phyloP scores from a whole-genome alignment of 2,329 filamentous ascomycete species.

The Pseudohalonectria lignicola region DNA sequence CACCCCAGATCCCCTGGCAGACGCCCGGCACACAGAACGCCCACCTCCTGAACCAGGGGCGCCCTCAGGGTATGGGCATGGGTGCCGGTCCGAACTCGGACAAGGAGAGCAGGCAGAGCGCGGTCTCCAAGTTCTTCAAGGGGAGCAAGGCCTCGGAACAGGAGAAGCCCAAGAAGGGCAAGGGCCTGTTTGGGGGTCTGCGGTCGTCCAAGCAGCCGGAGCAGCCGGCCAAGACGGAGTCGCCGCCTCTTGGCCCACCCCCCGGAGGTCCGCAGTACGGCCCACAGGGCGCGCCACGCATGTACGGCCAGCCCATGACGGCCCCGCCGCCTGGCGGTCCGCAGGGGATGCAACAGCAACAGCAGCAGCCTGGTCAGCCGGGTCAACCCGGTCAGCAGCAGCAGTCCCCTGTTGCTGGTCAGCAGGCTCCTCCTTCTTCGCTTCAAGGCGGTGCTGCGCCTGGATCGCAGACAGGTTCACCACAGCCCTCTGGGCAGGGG shows the following conservation, averaged over 20 bases:
- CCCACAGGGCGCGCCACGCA: conserved; percentile 2
- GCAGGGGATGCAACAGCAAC: conserved; percentile 6
- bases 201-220: conserved; percentile 13
- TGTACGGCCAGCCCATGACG: conserved; percentile 2
- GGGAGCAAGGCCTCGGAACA: conserved; percentile 6
- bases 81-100: too few species aligned
- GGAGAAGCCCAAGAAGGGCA: conserved; percentile 11
- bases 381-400: not conserved
- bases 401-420: not conserved
- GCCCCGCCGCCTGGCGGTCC: not conserved
- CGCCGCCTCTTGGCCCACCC: conserved; percentile 8
- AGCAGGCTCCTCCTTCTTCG: not conserved
- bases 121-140: conserved; percentile 9
- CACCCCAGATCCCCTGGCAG: conserved; percentile 1
- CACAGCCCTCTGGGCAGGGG: too few species aligned
- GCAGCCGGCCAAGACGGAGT: not conserved
- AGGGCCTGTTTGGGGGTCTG: conserved; percentile 13
- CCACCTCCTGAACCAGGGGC: not conserved
- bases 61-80: too few species aligned
- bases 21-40: not conserved
- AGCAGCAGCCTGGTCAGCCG: conserved; percentile 2
- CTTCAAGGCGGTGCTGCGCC: not conserved
- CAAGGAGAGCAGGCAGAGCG: too few species aligned
- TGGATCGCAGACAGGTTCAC: not conserved
- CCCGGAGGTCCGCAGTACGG: conserved; percentile 13